Base-by-base conservation (phyloP, 225 moss, liverwort and hornwort species). In the Bryum argenteum region DNA sequence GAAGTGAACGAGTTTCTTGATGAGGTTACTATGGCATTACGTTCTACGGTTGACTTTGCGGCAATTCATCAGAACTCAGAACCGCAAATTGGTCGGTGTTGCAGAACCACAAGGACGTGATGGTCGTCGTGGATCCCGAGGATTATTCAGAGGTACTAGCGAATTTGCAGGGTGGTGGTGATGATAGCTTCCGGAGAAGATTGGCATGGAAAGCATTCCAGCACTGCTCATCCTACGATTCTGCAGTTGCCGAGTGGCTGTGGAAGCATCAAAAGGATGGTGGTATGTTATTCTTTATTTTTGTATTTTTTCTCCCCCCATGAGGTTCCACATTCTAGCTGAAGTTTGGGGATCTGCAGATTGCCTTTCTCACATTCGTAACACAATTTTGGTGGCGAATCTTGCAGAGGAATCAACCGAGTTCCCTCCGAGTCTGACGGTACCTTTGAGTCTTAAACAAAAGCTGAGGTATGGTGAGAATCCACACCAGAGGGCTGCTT, bases 171-270 rank as follows among this genome's bases (percentile, higher is more conserved):
- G 81, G 83, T 64, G 78, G 87, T 75, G 82, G 88, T 68, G 86
- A 81, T 74, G 66, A 69, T 66, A 71, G 69, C 12, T 94, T 98
- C 40, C 88, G 94, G 58, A 91, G 87, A 69, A 87, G 67, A 20
- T 67, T 98, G 56, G 98, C 94, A 45, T 98, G 98, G 98, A 98
- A 98, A 78, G 98, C 94, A 17, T 94, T 98, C 66, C 98, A 98
- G 69, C 92, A 98, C 71, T 87, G 85, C 16, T 88, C 94, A 18
- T 90, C 92, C 8, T 98, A 98, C 47, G 94, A 98, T 79, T 80
- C 92, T 33, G 83, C 90, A 80, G 91, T 98, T 58, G 92, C 94
- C 26, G 94, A 98, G 81, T 98, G 98, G 94, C 82, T 98, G 42
- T 98, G 98, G 94, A 82, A 86, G 77, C 80, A 92, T 43, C 83